Evolutionary conservation across 2,329 filamentous ascomycete genomes (phyloP), one percentile per base, ranked within the genome.

Genomic region (Sporothrix curviconia): DNA sequence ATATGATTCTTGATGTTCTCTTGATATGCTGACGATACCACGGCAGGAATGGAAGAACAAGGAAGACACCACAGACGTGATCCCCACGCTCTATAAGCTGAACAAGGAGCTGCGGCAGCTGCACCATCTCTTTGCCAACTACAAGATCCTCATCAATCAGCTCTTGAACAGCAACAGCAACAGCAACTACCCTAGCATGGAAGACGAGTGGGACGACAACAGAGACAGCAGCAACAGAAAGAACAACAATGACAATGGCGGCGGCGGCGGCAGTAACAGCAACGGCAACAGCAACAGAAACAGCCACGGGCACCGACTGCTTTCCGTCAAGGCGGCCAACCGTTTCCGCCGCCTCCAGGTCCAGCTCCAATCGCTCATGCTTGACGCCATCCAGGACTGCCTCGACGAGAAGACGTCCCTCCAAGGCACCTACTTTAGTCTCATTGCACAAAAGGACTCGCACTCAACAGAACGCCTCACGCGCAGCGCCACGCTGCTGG

Each of bases 391-490:
- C 25, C 74, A 80, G 52, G 83, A 84, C 64, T 82, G 82, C 58
- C 69, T 90, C 22, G 81, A 81, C 28, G 86, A 90, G 68, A 90
- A 89, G 66, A 83, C 86, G 25, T 82, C 83, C 0, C 72, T 91
- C 25, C 84, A 87, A 3, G 80, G 81, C 61, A 82, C 89, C 84
- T 90, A 90, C 68, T 90, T 90, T 76, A 89, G 87, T 68, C 78
- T 91, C 62, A 89, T 87, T 58, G 83, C 86, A 17, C 83, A 90
- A 65, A 89, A 87, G 67, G 86, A 90, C 68, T 88, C 86, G 0
- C 80, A 84, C 62, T 82, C 83, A 4, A 87, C 89, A 11, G 86
- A 89, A 59, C 79, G 84, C 19, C 77, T 91, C 19, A 90, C 86
- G 0, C 77, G 86, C 58, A 84, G 86, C 61, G 88, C 87, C 3